phyloP scores from a whole-genome alignment of 352 stramenopile species.

The Phytophthora rubi region DNA sequence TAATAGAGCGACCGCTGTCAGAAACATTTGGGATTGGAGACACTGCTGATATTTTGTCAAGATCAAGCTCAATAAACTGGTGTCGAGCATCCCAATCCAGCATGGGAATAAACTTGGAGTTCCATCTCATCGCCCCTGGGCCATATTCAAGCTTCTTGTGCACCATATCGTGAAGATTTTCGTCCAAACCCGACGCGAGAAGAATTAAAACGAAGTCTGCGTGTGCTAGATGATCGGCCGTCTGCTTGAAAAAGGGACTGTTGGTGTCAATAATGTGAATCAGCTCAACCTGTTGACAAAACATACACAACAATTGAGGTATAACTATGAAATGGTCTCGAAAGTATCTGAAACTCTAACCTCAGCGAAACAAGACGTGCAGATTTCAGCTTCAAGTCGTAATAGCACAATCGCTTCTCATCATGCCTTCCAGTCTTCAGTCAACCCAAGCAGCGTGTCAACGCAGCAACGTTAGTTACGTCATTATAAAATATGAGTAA shows the following conservation, averaged over 20 bases:
- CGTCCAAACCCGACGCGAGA: conserved; percentile 62
- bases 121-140: conserved; percentile 49
- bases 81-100: conserved; percentile 45
- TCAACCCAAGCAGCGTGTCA: neutral
- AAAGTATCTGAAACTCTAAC: conserved; percentile 14
- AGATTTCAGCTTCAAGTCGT: conserved; percentile 58
- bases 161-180: conserved; percentile 68
- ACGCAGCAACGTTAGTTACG: neutral
- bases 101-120: conserved; percentile 45
- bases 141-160: conserved; percentile 62
- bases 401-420: conserved; percentile 69
- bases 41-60: conserved; percentile 49
- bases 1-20: neutral
- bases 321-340: no score
- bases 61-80: conserved; percentile 49
- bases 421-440: conserved; percentile 40
- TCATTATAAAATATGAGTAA: neutral
- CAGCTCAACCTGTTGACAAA: conserved; percentile 45
- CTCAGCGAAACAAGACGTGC: conserved; percentile 57
- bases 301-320: neutral
- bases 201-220: conserved; percentile 65
- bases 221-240: conserved; percentile 30
- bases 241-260: conserved; percentile 57
- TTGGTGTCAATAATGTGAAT: conserved; percentile 47
- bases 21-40: conserved; percentile 20